Base-by-base conservation (phyloP, 345 rosid species). In the Cardamine resedifolia region DNA sequence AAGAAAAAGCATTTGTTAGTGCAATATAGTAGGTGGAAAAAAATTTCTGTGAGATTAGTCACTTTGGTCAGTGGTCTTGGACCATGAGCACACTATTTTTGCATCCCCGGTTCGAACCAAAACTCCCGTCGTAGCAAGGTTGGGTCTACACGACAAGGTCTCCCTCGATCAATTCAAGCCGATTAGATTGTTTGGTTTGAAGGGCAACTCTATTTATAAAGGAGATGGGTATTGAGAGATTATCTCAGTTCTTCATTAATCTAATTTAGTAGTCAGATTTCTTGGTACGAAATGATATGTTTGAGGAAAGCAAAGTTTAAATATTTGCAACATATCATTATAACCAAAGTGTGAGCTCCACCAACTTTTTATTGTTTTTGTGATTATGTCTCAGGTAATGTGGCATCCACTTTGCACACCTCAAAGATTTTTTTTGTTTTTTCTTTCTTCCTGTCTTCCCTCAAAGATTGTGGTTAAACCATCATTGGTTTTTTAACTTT, bases 21-120 rank as follows among this genome's bases (percentile, higher is more conserved):
- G 79, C 75, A 62, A 62, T 16, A 53, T 51, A 62, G 79, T 76
- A 44, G 75, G 79, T 75, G 70, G 18, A n/a, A n/a, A 33, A 52
- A 23, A 51, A 23, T 19, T 67, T 58, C 7, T 45, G 30, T 18
- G 49, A 75, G 45, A 66, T 21, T 41, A 24, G 19, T 58, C 47
- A 21, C 49, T 59, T 34, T 74, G 78, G 68, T 43, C 64, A 52
- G 3, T 51, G 74, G 36, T 67, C 48, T 30, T 43, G 69, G 50
- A 53, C 64, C 23, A 38, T 64, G 50, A 60, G 10, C 15, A 60
- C 39, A 48, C 8, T 72, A 30, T 3, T 0, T 21, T 21, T 15
- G 10, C 31, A 2, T 15, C 49, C 58, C 19, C 6, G 57, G 10
- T 45, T 34, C 28, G 39, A 59, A 34, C 74, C 58, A 58, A 55